A percentile compares a stretch with the other conserved stretches of the same genome.
Evolutionary conservation across 192 early-diverging fungal genomes (phyloP).

Genomic region (Glomus cerebriforme): DNA sequence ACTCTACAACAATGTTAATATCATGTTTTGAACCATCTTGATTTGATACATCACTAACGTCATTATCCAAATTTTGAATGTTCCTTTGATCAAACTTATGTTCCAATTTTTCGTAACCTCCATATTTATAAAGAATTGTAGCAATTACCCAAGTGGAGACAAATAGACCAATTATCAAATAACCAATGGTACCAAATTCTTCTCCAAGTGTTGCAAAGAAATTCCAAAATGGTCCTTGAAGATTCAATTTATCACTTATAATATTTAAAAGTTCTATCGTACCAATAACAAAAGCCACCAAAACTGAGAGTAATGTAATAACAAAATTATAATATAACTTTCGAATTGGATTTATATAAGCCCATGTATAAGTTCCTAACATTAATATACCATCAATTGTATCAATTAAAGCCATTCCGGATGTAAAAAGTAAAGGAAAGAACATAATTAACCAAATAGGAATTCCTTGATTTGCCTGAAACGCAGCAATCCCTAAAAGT

Average conservation of each 20-base stretch:
- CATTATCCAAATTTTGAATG: background rate
- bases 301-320: conserved; percentile 61
- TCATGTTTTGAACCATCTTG: too few species aligned
- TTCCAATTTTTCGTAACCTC: conserved; percentile 47
- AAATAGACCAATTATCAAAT: conserved; percentile 50
- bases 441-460: conserved; percentile 55
- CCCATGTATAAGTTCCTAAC: conserved; percentile 64
- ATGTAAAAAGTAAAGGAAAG: conserved; percentile 65
- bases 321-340: conserved; percentile 71
- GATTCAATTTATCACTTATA: conserved; percentile 45
- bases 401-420: conserved; percentile 70
- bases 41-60: too few species aligned
- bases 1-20: too few species aligned
- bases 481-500: conserved; percentile 59
- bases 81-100: conserved; percentile 22
- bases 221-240: conserved; percentile 46
- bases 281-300: conserved; percentile 62
- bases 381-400: conserved; percentile 71
- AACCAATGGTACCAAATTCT: conserved; percentile 55
- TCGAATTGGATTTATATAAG: conserved; percentile 58
- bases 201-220: conserved; percentile 46
- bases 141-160: conserved; percentile 45
- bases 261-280: conserved; percentile 56
- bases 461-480: conserved; percentile 50
- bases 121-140: conserved; percentile 39